Evolutionary conservation across 2,329 filamentous ascomycete species (phyloP), one percentile per base, ranked within the genome.

Genomic region (Claviceps cyperi): DNA sequence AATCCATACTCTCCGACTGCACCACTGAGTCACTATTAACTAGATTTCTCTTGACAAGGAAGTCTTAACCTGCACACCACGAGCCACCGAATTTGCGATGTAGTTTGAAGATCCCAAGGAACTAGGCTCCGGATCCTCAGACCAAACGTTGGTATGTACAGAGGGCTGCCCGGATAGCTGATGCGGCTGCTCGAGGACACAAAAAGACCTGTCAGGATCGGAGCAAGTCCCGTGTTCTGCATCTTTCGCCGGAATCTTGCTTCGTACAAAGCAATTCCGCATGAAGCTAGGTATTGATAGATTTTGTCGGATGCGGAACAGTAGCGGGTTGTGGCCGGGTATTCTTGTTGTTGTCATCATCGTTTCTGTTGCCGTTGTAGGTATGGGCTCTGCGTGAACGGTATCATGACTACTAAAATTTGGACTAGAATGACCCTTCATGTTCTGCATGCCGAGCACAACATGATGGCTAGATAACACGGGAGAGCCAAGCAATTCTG

Each of bases 221-320:
- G 43, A 21, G 6, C 17, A 41, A 17, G 49, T 17, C 17, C 48
- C 45, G 14, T 37, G 17, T 15, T 50, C 48, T 40, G 41, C 19
- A 7, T 40, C 43, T 19, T 35, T 15, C 37, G n/a, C 21, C 21
- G 38, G 2, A 9, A 22, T 41, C 28, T 50, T 32, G 11, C 35
- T 46, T 24, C 24, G 15, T 13, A 2, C 44, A 50, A 60, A 56
- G 17, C 50, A 57, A 4, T 56, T 54, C 1, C 61, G 32, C 2
- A 56, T 49, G 37, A 60, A 56, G 3, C 60, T 56, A 4, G 58
- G 51, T 15, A 52, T 53, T 40, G 48, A 24, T 4, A 66, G 50
- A 50, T 60, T 57, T 53, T 64, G 52, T 17, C 55, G 58, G n/a
- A 63, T 66, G 46, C 62, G 61, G 56, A 67, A 64, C 41, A 59